A percentile compares a stretch with the other conserved stretches of the same genome.
phyloP scores from a whole-genome alignment of 805 yeast species.

The Candida tibetensis region DNA sequence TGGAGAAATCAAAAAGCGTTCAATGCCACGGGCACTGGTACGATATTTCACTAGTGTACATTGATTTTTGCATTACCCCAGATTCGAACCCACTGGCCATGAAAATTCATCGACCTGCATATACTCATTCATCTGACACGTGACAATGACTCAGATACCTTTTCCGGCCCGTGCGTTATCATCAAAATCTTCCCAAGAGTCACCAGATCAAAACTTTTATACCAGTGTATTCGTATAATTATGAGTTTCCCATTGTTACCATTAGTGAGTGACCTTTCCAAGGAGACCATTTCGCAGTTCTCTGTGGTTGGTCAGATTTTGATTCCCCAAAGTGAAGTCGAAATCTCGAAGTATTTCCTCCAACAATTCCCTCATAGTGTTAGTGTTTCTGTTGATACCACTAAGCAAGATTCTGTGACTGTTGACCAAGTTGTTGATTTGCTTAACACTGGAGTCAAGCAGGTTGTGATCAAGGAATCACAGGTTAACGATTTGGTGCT shows the following conservation, averaged over 20 bases:
- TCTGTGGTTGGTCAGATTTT: conserved; percentile 36
- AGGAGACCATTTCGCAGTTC: conserved; percentile 18
- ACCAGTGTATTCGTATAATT: no score
- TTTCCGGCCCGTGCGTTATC: no score
- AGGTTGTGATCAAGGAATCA: conserved; percentile 37
- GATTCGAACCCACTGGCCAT: no score
- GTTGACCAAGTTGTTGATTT: conserved; percentile 43
- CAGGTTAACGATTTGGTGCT: conserved; percentile 28
- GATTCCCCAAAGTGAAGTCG: conserved; percentile 25
- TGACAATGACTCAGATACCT: no score
- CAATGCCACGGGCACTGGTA: no score
- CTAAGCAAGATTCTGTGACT: conserved; percentile 18
- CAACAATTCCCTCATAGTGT: conserved; percentile 28
- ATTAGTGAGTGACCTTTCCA: conserved; percentile 17
- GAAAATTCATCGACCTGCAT: no score
- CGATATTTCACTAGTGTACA: no score
- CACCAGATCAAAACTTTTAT: no score
- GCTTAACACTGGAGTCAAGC: conserved; percentile 59
- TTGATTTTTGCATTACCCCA: no score
- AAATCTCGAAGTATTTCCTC: conserved; percentile 30
- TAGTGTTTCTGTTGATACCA: conserved; percentile 31
- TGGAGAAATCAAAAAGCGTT: no score
- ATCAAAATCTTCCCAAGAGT: no score
- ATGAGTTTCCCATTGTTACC: conserved; percentile 44
- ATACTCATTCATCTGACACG: no score